Percentiles rank a stretch among this genome's conserved stretches.
phyloP scores from a whole-genome alignment of 2,329 filamentous ascomycete species.

The Aspergillus phoenicis region DNA sequence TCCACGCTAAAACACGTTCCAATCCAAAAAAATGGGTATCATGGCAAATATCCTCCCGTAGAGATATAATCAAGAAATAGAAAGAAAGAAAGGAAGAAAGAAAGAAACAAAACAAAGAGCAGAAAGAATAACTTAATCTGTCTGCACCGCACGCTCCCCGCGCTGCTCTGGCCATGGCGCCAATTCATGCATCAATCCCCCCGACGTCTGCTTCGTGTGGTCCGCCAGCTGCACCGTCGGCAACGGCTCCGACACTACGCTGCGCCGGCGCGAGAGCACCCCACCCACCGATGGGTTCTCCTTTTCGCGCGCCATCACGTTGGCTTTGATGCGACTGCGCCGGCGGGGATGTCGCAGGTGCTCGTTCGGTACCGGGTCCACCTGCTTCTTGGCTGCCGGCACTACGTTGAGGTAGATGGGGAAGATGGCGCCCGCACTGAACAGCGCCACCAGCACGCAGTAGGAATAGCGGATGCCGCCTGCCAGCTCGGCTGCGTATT shows the following conservation, averaged over 20 bases:
- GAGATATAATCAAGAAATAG: too few species aligned
- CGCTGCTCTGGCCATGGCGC: constrained; percentile 21
- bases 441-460: constrained; percentile 56
- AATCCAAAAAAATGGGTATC: constrained; percentile 5
- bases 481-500: constrained; percentile 48
- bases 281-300: constrained; percentile 33
- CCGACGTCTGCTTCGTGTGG: neutral
- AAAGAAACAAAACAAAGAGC: too few species aligned
- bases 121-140: too few species aligned
- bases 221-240: constrained; percentile 18
- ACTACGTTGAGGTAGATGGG: constrained; percentile 57
- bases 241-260: constrained; percentile 28
- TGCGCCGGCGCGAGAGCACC: constrained; percentile 34
- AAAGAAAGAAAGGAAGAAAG: too few species aligned
- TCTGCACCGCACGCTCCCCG: too few species aligned
- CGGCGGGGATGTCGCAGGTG: constrained; percentile 34
- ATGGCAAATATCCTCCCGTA: neutral
- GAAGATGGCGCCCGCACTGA: constrained; percentile 54
- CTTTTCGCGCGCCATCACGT: constrained; percentile 29
- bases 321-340: constrained; percentile 14
- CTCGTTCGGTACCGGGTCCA: constrained; percentile 52
- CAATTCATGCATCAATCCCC: constrained; percentile 24
- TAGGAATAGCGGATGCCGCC: constrained; percentile 52
- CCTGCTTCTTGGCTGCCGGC: constrained; percentile 52
- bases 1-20: neutral